Percentiles rank a stretch among this genome's conserved stretches.
Conservation (phyloP, 306 rosid genomes). For the Crataegus laevigata region DNA sequence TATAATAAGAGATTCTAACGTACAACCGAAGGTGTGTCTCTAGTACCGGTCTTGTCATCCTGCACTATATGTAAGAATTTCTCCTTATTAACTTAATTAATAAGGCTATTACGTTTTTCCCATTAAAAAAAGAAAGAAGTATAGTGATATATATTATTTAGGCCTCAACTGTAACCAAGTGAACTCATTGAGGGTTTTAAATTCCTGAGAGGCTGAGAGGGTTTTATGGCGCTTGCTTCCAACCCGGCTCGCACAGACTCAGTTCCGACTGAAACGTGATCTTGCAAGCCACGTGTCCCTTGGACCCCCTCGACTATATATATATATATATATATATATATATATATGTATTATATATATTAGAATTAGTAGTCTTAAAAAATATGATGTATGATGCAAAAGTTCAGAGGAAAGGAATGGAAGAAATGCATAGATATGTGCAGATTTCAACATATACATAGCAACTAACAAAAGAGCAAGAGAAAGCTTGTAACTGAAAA, state of each 20-base stretch:
- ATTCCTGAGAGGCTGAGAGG: not conserved
- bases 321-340: too few species aligned
- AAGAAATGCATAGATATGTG: not conserved
- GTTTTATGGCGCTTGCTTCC: conserved; percentile 17
- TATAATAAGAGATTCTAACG: too few species aligned
- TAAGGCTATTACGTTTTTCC: too few species aligned
- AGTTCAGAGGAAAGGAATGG: not conserved
- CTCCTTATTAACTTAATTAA: too few species aligned
- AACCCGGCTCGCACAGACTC: conserved; percentile 20
- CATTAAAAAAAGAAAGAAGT: not conserved
- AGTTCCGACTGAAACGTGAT: conserved; percentile 13
- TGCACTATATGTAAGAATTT: too few species aligned
- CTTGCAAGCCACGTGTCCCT: conserved; percentile 26
- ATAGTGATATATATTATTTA: not conserved
- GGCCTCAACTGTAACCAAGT: not conserved
- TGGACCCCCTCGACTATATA: conserved; percentile 16
- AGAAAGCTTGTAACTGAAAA: not conserved
- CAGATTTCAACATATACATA: not conserved
- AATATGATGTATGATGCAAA: not conserved
- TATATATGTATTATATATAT: too few species aligned
- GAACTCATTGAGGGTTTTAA: not conserved
- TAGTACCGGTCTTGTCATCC: too few species aligned
- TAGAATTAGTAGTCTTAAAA: not conserved
- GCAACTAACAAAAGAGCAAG: not conserved
- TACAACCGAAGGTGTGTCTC: not conserved